Percentiles rank a stretch among this genome's conserved stretches.
These are phyloP conservation scores for Hypoxylon sp. DNA, from an alignment of 2,329 filamentous ascomycete species.

Conservation along the genomic window DNA sequence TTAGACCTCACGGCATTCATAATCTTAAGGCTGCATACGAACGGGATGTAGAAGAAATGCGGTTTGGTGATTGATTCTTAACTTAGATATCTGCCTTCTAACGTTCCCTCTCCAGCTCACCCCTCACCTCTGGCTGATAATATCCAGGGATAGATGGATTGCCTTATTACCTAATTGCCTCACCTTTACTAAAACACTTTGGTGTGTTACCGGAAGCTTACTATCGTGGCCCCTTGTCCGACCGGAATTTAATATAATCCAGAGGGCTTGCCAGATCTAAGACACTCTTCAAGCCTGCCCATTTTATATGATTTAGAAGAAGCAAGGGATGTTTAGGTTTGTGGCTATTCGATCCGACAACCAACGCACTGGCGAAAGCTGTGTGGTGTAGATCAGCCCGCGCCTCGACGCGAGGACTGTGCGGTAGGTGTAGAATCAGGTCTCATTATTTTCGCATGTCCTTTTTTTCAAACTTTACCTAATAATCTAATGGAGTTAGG, in stretches of 20 bases:
- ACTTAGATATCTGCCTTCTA: neutral
- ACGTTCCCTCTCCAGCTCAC: neutral
- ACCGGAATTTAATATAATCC: neutral
- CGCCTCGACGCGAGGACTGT: conserved; percentile 11
- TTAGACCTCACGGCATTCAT: conserved; percentile 45
- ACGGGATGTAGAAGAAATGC: neutral
- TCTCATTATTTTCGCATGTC: conserved; percentile 4
- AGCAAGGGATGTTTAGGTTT: conserved; percentile 28
- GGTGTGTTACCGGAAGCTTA: neutral
- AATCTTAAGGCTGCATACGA: conserved; percentile 10
- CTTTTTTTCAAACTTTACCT: conserved; percentile 16
- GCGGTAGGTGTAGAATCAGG: conserved; percentile 8
- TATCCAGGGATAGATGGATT: neutral
- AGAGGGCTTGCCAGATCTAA: neutral
- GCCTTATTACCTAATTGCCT: neutral
- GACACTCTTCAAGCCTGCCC: neutral
- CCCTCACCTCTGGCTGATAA: neutral
- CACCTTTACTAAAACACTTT: neutral
- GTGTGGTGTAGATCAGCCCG: conserved; percentile 20
- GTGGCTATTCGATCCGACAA: conserved; percentile 4
- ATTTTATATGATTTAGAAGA: neutral
- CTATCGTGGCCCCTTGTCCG: conserved; percentile 2
- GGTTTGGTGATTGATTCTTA: neutral
- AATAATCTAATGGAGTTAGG: conserved; percentile 20
- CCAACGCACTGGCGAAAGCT: conserved; percentile 2